Conservation (phyloP, 495 filamentous ascomycete genomes). For the Talaromyces ruber region DNA sequence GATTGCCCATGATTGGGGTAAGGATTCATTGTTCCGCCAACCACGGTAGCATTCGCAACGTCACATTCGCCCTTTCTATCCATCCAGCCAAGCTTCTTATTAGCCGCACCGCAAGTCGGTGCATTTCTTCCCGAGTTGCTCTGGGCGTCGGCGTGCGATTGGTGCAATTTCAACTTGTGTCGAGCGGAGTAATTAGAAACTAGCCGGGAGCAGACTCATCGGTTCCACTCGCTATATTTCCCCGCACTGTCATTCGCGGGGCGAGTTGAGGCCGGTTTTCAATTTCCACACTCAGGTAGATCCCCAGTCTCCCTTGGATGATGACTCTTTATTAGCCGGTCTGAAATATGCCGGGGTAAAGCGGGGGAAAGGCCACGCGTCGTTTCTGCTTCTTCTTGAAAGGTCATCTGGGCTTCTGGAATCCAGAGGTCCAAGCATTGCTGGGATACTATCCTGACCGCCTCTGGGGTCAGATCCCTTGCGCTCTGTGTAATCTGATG, state of each 20-base stretch:
- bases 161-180: slow-evolving; percentile 14
- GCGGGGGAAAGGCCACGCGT: slow-evolving; percentile 3
- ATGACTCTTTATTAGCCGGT: neutral
- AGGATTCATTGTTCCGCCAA: slow-evolving; percentile 10
- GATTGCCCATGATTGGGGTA: slow-evolving; percentile 3
- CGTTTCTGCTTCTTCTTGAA: neutral
- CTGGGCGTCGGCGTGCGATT: neutral
- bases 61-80: slow-evolving; percentile 1
- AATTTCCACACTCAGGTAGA: slow-evolving; percentile 1
- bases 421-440: neutral
- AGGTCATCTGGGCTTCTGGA: neutral
- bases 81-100: slow-evolving; percentile 1
- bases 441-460: neutral
- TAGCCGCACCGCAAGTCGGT: slow-evolving; percentile 2
- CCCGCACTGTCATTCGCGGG: neutral
- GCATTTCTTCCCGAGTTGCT: slow-evolving; percentile 3
- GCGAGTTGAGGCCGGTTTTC: neutral
- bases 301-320: neutral
- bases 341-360: slow-evolving; percentile 2
- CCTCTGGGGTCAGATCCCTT: neutral
- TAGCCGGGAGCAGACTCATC: slow-evolving; percentile 14
- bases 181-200: slow-evolving; percentile 11
- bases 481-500: neutral
- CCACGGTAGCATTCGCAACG: slow-evolving; percentile 8
- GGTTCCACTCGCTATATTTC: slow-evolving; percentile 6